A percentile compares a stretch with the other conserved stretches of the same genome.
These are phyloP conservation scores for Eimeria tenella DNA, from an alignment of 169 alveolate genomes.

Conservation along the genomic window DNA sequence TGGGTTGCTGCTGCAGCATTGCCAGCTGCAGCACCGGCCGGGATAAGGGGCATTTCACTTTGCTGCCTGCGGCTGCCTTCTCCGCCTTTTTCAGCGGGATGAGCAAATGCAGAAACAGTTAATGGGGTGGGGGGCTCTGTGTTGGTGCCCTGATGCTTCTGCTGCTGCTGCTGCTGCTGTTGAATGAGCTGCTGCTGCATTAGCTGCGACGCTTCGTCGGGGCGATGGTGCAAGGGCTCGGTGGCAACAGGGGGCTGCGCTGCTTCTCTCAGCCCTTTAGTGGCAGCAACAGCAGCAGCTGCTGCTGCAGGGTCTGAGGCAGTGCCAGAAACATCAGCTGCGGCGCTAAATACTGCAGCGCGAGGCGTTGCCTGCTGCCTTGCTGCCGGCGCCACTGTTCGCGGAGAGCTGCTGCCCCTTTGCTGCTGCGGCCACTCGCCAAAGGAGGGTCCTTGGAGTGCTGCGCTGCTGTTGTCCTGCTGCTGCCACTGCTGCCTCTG, in stretches of 20 bases:
- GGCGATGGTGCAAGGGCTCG: too few relatives aligned
- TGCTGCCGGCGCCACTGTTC: background rate
- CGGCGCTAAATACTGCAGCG: background rate
- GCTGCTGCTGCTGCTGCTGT: constrained; percentile 17
- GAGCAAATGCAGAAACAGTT: background rate
- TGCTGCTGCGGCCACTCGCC: background rate
- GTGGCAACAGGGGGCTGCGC: constrained; percentile 3
- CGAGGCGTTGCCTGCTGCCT: background rate
- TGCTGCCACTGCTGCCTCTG: background rate
- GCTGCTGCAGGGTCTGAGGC: background rate
- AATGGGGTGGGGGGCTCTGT: background rate
- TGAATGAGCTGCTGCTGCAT: constrained; percentile 14
- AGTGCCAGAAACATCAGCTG: background rate
- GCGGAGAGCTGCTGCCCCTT: background rate
- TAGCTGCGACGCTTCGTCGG: background rate
- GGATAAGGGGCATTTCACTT: too few relatives aligned
- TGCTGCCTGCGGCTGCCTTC: too few relatives aligned
- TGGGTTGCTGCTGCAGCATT: constrained; percentile 13
- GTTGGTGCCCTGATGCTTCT: background rate
- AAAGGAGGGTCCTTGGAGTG: background rate
- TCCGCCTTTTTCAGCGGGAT: too few relatives aligned
- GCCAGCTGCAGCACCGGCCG: background rate
- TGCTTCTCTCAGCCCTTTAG: background rate
- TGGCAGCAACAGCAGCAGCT: background rate
- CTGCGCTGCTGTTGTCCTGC: background rate